Conservation (phyloP, 306 rosid species). For the Prunus padus region DNA sequence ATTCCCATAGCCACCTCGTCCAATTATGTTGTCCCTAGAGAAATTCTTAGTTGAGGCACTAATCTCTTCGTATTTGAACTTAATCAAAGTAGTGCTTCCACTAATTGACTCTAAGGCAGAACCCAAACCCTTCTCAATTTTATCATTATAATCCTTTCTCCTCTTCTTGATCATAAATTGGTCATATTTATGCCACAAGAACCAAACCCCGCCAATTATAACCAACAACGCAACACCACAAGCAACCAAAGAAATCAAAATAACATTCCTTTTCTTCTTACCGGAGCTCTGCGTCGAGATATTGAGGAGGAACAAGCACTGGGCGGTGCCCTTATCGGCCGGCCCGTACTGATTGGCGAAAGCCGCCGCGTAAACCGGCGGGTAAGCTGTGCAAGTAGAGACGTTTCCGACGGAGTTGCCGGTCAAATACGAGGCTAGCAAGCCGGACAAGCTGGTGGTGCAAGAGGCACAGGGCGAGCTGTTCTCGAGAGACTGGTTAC, state of each 20-base stretch:
- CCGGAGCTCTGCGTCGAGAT: conserved; percentile 20
- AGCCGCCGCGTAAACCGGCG: conserved; percentile 68
- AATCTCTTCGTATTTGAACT: conserved; percentile 66
- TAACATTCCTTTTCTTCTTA: conserved; percentile 29
- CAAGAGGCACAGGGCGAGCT: conserved; percentile 76
- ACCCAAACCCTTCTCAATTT: conserved; percentile 32
- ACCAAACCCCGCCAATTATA: conserved; percentile 37
- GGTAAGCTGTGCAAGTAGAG: conserved; percentile 51
- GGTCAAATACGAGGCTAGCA: conserved; percentile 36
- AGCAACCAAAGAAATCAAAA: conserved; percentile 38
- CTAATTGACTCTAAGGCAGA: conserved; percentile 64
- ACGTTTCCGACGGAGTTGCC: conserved; percentile 49
- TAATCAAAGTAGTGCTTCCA: conserved; percentile 71
- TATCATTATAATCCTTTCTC: conserved; percentile 19
- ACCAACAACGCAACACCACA: conserved; percentile 25
- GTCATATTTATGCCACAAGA: conserved; percentile 33
- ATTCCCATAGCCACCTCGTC: conserved; percentile 95
- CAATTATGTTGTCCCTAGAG: conserved; percentile 62
- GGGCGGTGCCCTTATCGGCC: conserved; percentile 47
- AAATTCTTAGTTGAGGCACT: conserved; percentile 76
- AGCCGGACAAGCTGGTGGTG: conserved; percentile 32
- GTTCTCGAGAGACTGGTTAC: conserved; percentile 51
- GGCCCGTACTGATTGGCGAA: conserved; percentile 47
- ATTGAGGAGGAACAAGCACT: conserved; percentile 53
- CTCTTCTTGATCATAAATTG: not conserved